These are phyloP conservation scores for Phellopilus nigrolimitatus DNA, from an alignment of 1,284 basidiomycete genomes.

Conservation along the genomic window DNA sequence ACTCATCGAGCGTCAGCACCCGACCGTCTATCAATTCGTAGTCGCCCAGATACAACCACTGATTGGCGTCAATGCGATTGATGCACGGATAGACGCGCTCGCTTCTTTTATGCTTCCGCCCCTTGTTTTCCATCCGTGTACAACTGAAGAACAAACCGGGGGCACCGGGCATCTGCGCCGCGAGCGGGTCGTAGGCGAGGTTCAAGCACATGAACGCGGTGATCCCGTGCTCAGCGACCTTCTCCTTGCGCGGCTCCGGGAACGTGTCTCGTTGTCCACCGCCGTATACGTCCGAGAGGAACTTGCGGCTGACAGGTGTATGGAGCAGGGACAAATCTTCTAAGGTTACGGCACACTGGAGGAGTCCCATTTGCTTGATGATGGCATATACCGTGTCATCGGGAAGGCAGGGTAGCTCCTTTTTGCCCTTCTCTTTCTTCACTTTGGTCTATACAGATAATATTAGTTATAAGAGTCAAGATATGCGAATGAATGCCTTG, in stretches of 20 bases:
- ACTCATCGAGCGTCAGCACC: background rate
- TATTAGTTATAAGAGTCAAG: too few species aligned
- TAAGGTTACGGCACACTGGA: too few species aligned
- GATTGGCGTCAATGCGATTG: background rate
- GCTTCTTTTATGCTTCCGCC: background rate
- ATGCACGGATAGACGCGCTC: background rate
- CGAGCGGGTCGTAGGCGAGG: background rate
- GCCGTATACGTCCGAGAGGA: too few species aligned
- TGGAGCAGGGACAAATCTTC: too few species aligned
- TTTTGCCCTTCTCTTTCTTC: too few species aligned
- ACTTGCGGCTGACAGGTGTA: too few species aligned
- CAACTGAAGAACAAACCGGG: background rate
- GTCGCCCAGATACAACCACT: background rate
- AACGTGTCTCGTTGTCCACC: too few species aligned
- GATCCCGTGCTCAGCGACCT: background rate
- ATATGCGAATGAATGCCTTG: too few species aligned
- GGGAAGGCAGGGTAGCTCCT: too few species aligned
- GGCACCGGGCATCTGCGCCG: background rate
- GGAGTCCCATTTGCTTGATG: too few species aligned
- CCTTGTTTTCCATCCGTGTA: background rate
- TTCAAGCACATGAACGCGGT: background rate
- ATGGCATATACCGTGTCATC: too few species aligned
- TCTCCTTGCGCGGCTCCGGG: background rate
- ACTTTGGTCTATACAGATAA: too few species aligned
- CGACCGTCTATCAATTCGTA: background rate